phyloP scores from a whole-genome alignment of 148 eudicot genomes.

The Selenicereus undatus region DNA sequence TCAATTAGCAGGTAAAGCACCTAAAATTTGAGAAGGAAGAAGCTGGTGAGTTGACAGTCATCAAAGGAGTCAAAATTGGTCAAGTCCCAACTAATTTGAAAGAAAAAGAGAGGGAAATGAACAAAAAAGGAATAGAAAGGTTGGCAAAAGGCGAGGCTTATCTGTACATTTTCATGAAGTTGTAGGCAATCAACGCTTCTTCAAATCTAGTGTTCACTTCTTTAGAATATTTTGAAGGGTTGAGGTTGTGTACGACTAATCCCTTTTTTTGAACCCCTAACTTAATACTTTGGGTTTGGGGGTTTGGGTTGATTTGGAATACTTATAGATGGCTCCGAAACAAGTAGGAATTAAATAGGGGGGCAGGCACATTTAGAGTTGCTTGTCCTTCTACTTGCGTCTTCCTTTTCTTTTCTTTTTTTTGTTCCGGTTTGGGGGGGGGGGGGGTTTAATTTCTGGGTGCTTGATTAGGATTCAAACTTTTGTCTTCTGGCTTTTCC shows the following conservation, averaged over 20 bases:
- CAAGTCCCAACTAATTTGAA: too few relatives aligned
- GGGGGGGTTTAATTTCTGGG: not conserved
- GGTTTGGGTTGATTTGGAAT: not conserved
- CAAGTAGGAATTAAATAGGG: not conserved
- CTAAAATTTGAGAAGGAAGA: too few relatives aligned
- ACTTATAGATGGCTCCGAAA: not conserved
- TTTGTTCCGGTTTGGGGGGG: too few relatives aligned
- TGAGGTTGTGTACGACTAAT: not conserved
- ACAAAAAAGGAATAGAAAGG: too few relatives aligned
- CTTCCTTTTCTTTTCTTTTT: not conserved
- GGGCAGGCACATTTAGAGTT: too few relatives aligned
- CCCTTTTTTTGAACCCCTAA: not conserved
- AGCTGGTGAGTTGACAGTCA: too few relatives aligned
- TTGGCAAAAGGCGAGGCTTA: too few relatives aligned
- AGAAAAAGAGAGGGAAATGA: too few relatives aligned
- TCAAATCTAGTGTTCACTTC: not conserved
- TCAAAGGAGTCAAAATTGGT: too few relatives aligned
- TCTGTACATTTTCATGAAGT: not conserved
- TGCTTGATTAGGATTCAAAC: not conserved
- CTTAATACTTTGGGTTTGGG: not conserved
- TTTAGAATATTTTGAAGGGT: not conserved
- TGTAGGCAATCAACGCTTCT: not conserved
- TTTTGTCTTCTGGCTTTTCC: not conserved
- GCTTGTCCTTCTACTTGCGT: not conserved
- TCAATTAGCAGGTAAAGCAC: too few relatives aligned